Base-by-base conservation (phyloP, 1,284 basidiomycete species). In the Ceratobasidium sp. region DNA sequence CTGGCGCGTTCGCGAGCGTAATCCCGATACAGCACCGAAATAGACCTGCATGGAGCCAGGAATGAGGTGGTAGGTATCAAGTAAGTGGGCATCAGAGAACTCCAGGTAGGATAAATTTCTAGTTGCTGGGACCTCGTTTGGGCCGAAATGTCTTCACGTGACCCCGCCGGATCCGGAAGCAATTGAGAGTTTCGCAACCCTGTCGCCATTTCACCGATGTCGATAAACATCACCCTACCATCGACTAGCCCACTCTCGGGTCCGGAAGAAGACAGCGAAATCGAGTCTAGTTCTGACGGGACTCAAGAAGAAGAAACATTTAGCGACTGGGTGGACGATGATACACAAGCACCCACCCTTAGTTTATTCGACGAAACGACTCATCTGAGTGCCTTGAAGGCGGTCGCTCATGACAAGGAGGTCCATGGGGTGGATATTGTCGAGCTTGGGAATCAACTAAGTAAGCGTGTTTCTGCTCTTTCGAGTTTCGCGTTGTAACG, bases 301-400 rank as follows among this genome's bases (percentile, higher is more conserved):
- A 65, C 44, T 17, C 61, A 43, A 19, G 70, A 62, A 22, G 87
- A 90, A 22, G 91, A 94, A 52, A 90, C 87, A 57, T 95, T 92
- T 87, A 92, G 93, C 76, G 94, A 95, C 82, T 95, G 93, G 93
- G 86, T 89, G 11, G 92, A 91, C 19, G 92, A 94, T 81, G 85
- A 85, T 56, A 82, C 85, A 51, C 84, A 85, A 52, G 86, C 85
- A 70, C 84, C 89, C 5, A 95, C 93, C 81, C 86, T 86, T 81
- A 95, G 95, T 0, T 87, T 98, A n/a, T 97, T 98, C 82, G 92
- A 94, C 73, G 89, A 92, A 78, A 88, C 86, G 43, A 83, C 85
- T 0, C 88, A 95, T 77, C 83, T 88, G 40, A 89, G 90, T 0
- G 90, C 89, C 17, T 84, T 89, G 64, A 89, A 88, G n/a, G 88